A percentile compares a stretch with the other conserved stretches of the same genome.
Conservation (phyloP, 768 basidiomycete species). For the Phanerodontia chrysosporium region DNA sequence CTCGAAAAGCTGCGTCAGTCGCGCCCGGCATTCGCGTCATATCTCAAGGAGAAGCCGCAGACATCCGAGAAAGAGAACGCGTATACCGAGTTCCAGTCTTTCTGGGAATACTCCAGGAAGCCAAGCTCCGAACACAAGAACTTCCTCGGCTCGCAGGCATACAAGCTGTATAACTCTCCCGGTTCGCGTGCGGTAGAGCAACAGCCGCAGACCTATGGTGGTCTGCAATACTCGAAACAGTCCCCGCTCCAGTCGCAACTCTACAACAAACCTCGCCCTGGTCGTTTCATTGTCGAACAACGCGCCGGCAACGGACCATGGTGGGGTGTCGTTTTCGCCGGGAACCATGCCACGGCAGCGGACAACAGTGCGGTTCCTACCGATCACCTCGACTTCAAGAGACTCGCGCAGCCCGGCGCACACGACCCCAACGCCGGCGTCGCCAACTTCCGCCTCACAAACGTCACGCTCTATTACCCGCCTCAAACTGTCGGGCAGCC, state of each 20-base stretch:
- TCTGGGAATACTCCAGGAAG: neutral
- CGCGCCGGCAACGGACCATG: neutral
- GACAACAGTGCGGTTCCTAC: conserved; percentile 10
- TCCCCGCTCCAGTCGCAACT: conserved; percentile 51
- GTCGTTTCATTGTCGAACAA: conserved; percentile 37
- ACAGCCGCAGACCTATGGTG: conserved; percentile 61
- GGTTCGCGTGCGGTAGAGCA: conserved; percentile 47
- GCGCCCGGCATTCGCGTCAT: conserved; percentile 53
- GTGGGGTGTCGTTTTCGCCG: conserved; percentile 41
- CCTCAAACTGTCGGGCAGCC: conserved; percentile 43
- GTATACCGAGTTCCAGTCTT: neutral
- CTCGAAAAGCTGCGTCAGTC: conserved; percentile 51
- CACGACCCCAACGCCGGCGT: conserved; percentile 10
- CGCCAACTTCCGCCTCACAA: conserved; percentile 29
- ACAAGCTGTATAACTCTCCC: conserved; percentile 18
- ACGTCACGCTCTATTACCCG: conserved; percentile 26
- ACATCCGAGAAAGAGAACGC: neutral
- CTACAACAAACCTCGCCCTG: conserved; percentile 50
- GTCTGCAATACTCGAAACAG: conserved; percentile 54
- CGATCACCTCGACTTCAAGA: conserved; percentile 26
- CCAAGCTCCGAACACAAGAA: conserved; percentile 2
- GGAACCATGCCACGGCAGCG: conserved; percentile 32
- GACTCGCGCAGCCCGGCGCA: conserved; percentile 19
- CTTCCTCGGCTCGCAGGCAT: conserved; percentile 37
- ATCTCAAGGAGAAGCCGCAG: conserved; percentile 29